phyloP scores from a whole-genome alignment of 495 filamentous ascomycete genomes.

The Oleoguttula mirabilis region DNA sequence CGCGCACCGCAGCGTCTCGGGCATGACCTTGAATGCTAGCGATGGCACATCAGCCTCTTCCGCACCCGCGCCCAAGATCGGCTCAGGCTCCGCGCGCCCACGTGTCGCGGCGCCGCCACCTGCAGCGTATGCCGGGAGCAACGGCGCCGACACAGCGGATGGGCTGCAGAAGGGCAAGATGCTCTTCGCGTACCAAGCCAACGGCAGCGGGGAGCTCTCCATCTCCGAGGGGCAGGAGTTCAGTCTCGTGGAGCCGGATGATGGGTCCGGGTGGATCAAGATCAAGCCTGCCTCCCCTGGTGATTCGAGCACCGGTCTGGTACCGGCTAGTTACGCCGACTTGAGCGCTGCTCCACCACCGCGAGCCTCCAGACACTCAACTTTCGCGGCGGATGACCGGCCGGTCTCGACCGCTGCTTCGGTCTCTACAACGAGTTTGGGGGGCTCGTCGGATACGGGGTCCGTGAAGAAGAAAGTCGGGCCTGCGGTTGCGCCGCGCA shows the following conservation, averaged over 20 bases:
- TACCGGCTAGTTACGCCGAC: constrained; percentile 75
- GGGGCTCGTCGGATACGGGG: constrained; percentile 18
- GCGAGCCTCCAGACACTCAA: constrained; percentile 34
- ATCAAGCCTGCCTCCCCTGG: constrained; percentile 46
- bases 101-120: constrained; percentile 82
- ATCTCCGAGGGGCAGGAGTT: constrained; percentile 69
- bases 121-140: constrained; percentile 52
- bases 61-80: constrained; percentile 10
- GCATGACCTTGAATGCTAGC: constrained; percentile 29
- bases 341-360: constrained; percentile 25
- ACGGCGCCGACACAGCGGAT: constrained; percentile 24
- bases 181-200: constrained; percentile 74
- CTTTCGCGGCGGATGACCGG: constrained; percentile 6
- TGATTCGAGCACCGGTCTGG: constrained; percentile 56
- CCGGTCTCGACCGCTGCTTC: constrained; percentile 28
- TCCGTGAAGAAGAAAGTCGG: constrained; percentile 63
- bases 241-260: constrained; percentile 72
- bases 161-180: constrained; percentile 67
- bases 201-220: constrained; percentile 64
- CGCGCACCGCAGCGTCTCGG: constrained; percentile 61
- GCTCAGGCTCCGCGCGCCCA: constrained; percentile 38
- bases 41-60: constrained; percentile 10
- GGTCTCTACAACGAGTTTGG: constrained; percentile 23
- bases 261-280: constrained; percentile 83
- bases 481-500: constrained; percentile 79